Base-by-base conservation (phyloP, 805 yeast species). In the Metschnikowia colocasiae region DNA sequence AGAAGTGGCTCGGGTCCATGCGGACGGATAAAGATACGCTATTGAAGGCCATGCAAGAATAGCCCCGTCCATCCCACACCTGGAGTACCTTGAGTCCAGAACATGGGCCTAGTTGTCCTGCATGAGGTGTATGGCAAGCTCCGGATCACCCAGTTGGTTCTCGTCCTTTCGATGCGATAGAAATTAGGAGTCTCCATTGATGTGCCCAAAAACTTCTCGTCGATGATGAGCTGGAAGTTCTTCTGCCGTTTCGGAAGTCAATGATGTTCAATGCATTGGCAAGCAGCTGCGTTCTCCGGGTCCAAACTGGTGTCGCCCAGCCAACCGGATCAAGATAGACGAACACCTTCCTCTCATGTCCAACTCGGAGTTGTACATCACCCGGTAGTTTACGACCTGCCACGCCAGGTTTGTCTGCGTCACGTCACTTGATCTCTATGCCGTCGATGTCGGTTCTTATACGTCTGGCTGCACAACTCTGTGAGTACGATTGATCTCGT, bases 271-370 rank as follows among this genome's bases (percentile, higher is more conserved):
- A 71, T 1, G 96, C 83, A 54, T 75, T 79, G 0, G 98, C 99
- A 50, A 94, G 75, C 32, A 96, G 81, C 56, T 85, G 91, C 82
- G 59, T 94, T 94, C 49, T 87, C 96, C 42, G 79, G 80, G 65
- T 94, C 99, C 48, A 94, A 73, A 59, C 94, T 94, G 0, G 99
- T 94, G 0, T n/a, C n/a, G n/a, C n/a, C n/a, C n/a, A n/a, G 97
- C 97, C 47, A 94, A 68, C 46, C 99, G 75, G 47, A 94, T 92
- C 27, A 94, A 82, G 40, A 94, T 91, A 33, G 95, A 85, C 0
- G 97, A 88, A 63, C 99, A 94, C 48, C 99, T 71, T 0, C 99
- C 99, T 52, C 99, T 78, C 99, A 94, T 94, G 61, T 94, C 99
- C 40, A 94, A 70, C 63, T 94, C 98, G 1, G 83, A 86, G 49